These are phyloP conservation scores for Ocimum tenuiflorum DNA, from an alignment of 257 asterid genomes.

Conservation along the genomic window DNA sequence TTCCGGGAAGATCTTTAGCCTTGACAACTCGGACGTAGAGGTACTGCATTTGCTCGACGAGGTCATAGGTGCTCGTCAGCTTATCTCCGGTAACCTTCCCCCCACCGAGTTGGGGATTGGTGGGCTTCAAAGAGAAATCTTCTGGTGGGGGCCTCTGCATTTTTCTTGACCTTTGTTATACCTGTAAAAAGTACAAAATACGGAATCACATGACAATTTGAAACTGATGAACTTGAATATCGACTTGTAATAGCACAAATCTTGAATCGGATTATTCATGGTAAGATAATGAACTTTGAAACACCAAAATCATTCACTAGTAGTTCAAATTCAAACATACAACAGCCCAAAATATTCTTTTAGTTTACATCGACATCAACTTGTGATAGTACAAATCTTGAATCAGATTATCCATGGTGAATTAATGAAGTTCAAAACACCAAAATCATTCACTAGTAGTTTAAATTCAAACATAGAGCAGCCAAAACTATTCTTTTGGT, in stretches of 20 bases:
- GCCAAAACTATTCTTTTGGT: background rate
- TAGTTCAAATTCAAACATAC: background rate
- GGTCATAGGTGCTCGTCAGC: slow-evolving; percentile 68
- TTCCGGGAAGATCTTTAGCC: slow-evolving; percentile 61
- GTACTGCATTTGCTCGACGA: slow-evolving; percentile 72
- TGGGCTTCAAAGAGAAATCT: slow-evolving; percentile 50
- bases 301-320: background rate
- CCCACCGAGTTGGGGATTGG: slow-evolving; percentile 67
- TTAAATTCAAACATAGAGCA: background rate
- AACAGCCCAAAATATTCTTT: background rate
- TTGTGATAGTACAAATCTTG: background rate
- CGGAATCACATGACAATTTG: background rate
- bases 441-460: background rate
- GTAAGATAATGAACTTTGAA: slow-evolving; percentile 3
- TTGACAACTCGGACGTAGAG: slow-evolving; percentile 67
- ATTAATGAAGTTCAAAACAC: background rate
- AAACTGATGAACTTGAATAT: background rate
- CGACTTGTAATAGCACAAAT: background rate
- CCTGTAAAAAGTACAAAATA: slow-evolving; percentile 18
- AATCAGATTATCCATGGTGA: background rate
- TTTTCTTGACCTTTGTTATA: slow-evolving; percentile 14
- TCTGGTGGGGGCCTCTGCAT: slow-evolving; percentile 59
- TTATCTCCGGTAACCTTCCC: slow-evolving; percentile 62
- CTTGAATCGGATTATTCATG: background rate
- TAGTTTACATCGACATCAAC: background rate